Evolutionary conservation across 1,284 basidiomycete genomes (phyloP).

Genomic region (Anthracocystis setariae): DNA sequence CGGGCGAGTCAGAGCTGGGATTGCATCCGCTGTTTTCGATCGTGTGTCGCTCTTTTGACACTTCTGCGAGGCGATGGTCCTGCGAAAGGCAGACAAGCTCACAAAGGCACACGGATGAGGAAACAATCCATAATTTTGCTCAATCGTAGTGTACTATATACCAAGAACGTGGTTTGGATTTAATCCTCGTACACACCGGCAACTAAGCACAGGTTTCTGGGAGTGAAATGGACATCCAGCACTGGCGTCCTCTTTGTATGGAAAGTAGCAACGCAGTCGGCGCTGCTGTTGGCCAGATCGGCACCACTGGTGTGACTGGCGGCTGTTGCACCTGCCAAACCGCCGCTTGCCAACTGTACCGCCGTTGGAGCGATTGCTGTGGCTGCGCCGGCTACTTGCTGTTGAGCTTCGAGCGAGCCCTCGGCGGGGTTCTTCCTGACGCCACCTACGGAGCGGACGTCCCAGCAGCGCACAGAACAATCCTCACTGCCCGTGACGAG

Average conservation of each 20-base stretch:
- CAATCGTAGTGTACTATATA: no score
- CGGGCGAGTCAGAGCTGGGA: no score
- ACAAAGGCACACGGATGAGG: no score
- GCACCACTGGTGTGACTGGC: slow-evolving; percentile 7
- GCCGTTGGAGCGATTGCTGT: background rate
- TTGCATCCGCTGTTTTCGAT: no score
- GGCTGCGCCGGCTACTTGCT: slow-evolving; percentile 11
- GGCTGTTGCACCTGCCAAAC: slow-evolving; percentile 11
- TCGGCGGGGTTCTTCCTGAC: slow-evolving; percentile 21
- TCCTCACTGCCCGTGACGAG: slow-evolving; percentile 90
- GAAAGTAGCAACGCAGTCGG: slow-evolving; percentile 89
- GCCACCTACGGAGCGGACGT: slow-evolving; percentile 81
- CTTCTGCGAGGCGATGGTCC: no score
- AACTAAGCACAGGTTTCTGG: slow-evolving; percentile 90
- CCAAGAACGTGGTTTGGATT: background rate
- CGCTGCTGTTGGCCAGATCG: slow-evolving; percentile 51
- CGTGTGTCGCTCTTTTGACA: no score
- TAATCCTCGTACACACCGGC: slow-evolving; percentile 73
- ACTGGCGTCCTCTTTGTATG: slow-evolving; percentile 95
- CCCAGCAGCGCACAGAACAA: slow-evolving; percentile 96
- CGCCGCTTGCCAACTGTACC: slow-evolving; percentile 4
- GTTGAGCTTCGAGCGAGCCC: slow-evolving; percentile 35
- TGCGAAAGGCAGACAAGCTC: no score
- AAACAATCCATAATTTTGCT: no score
- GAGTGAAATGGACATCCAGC: slow-evolving; percentile 89